A percentile compares a stretch with the other conserved stretches of the same genome.
These are phyloP conservation scores for Paralagenidium karlingii DNA, from an alignment of 352 stramenopile genomes.

Conservation along the genomic window DNA sequence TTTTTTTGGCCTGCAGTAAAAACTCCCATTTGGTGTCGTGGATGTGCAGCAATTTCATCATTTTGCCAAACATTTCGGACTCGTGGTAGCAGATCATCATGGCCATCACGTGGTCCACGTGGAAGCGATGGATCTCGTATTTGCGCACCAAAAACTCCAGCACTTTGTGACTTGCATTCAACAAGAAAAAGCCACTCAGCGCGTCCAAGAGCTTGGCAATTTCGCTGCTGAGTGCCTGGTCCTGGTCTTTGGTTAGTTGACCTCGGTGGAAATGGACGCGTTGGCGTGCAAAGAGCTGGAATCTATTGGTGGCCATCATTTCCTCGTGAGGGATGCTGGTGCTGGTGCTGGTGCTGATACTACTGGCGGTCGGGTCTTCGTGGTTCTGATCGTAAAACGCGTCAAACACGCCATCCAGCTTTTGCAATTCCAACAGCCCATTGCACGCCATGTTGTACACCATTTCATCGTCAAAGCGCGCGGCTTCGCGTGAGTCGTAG, in stretches of 20 bases:
- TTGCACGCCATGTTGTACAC: conserved; percentile 81
- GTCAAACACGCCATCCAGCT: conserved; percentile 62
- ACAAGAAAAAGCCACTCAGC: conserved; percentile 74
- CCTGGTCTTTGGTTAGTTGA: conserved; percentile 40
- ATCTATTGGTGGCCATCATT: too few species aligned
- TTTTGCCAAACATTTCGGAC: conserved; percentile 69
- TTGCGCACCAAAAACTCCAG: conserved; percentile 82
- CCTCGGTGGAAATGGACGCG: conserved; percentile 74
- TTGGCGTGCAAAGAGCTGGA: conserved; percentile 57
- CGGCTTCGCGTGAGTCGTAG: conserved; percentile 69
- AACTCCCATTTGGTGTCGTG: conserved; percentile 75
- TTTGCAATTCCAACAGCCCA: conserved; percentile 62
- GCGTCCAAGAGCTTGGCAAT: conserved; percentile 61
- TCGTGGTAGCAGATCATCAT: conserved; percentile 79
- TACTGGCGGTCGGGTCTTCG: conserved; percentile 13
- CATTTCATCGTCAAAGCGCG: conserved; percentile 71
- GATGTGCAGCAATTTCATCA: conserved; percentile 78
- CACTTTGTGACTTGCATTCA: conserved; percentile 71
- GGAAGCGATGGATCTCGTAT: conserved; percentile 81
- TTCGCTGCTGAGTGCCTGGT: conserved; percentile 46
- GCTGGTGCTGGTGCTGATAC: neutral
- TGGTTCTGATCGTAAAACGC: conserved; percentile 34
- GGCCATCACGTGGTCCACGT: conserved; percentile 76
- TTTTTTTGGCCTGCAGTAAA: conserved; percentile 57
- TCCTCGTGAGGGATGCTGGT: too few species aligned